These are phyloP conservation scores for Flaveria ramosissima DNA, from an alignment of 129 eudicot genomes.

Conservation along the genomic window DNA sequence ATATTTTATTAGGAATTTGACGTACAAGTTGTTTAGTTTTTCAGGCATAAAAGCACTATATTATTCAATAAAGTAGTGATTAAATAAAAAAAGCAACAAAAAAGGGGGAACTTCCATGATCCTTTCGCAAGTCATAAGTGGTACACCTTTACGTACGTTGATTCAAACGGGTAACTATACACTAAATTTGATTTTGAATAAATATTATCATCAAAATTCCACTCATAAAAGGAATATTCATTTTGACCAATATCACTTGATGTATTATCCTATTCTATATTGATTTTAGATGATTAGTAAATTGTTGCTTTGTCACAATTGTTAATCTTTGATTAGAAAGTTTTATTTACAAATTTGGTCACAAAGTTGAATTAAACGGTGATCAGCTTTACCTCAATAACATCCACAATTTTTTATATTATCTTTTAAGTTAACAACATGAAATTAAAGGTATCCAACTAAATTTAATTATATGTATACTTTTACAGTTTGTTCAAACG, in stretches of 20 bases:
- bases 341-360: background rate
- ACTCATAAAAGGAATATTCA: background rate
- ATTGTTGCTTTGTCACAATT: background rate
- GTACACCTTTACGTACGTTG: slow-evolving; percentile 10
- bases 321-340: background rate
- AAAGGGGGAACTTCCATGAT: slow-evolving; percentile 21
- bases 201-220: background rate
- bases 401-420: too few species aligned
- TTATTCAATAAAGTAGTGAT: background rate
- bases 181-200: background rate
- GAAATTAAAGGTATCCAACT: too few species aligned
- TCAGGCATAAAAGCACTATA: slow-evolving; percentile 24
- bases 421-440: too few species aligned
- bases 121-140: slow-evolving; percentile 5
- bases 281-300: background rate
- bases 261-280: background rate
- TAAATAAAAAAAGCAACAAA: background rate
- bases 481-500: too few species aligned
- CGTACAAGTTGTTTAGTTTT: slow-evolving; percentile 11
- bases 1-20: slow-evolving; percentile 3
- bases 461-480: too few species aligned
- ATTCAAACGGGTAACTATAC: background rate
- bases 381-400: too few species aligned
- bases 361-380: too few species aligned
- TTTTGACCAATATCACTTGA: background rate